Evolutionary conservation across 257 asterid genomes (phyloP), one percentile per base, ranked within the genome.

Genomic region (Hygrophila difformis): DNA sequence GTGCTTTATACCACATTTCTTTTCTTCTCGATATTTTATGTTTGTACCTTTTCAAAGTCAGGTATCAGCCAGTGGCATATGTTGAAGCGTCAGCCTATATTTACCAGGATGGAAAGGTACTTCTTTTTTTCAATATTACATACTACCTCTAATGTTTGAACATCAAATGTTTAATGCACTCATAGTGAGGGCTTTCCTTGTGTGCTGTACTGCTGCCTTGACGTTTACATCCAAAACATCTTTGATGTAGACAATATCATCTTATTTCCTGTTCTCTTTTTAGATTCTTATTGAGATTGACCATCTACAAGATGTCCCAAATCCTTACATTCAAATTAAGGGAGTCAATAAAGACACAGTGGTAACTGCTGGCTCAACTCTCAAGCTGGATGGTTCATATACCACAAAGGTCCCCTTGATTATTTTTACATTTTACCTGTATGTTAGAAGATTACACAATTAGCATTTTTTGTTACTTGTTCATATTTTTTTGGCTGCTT

Each of bases 21-120:
- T 12, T 0, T 46, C 44, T 12, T 18, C 35, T 42, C 39, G 45
- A 53, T 68, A 57, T 49, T 57, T 47, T 37, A 50, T 44, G 34
- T 44, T 22, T 70, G 45, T 63, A 56, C 39, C 61, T 63, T 60
- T n/a, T n/a, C n/a, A n/a, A n/a, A n/a, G n/a, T n/a, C 69, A 91
- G 99, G 87, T 91, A 91, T 75, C 99, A 82, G 60, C 93, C 99
- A 57, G 94, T 82, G 18, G 96, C 89, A 4, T 80, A 66, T 61
- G 86, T 91, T 47, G 99, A 91, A 68, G 96, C 95, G 4, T 76
- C 94, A 46, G 99, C 99, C 44, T 78, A 78, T 71, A 91, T 91
- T 64, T 91, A 91, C 71, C 96, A 91, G 67, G 96, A 91, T 67
- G 99, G 99, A 63, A 86, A 86, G 99, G 99, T 91, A n/a, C n/a